Evolutionary conservation across 495 filamentous ascomycete species (phyloP).

Genomic region (Hypoxylon fragiforme): DNA sequence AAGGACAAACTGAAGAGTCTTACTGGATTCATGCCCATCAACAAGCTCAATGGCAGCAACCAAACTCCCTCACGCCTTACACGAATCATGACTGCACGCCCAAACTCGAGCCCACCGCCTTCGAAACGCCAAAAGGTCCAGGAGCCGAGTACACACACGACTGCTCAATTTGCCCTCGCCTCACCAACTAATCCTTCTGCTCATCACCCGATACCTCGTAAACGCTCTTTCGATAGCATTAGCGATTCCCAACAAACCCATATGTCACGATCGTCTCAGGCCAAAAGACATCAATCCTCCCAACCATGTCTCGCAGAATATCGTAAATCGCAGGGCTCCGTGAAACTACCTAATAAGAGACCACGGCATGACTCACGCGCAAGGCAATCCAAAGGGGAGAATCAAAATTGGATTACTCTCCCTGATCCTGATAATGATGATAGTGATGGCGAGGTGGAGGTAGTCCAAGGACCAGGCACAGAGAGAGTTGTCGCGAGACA

Average conservation of each 20-base stretch:
- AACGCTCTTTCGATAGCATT: conserved; percentile 22
- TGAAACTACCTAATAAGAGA: conserved; percentile 11
- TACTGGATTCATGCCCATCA: conserved; percentile 15
- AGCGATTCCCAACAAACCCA: conserved; percentile 30
- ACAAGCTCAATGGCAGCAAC: conserved; percentile 27
- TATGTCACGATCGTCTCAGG: conserved; percentile 26
- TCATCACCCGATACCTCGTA: conserved; percentile 6
- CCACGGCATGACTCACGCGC: not conserved
- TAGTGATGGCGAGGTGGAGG: conserved; percentile 22
- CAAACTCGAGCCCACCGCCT: conserved; percentile 17
- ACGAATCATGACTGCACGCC: not conserved
- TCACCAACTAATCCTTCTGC: not conserved
- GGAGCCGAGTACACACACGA: conserved; percentile 7
- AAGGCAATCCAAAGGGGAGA: not conserved
- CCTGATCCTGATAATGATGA: not conserved
- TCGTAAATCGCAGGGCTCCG: conserved; percentile 11
- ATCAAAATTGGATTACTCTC: not conserved
- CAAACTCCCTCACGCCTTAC: conserved; percentile 7
- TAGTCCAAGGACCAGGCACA: conserved; percentile 1
- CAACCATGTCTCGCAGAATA: conserved; percentile 28
- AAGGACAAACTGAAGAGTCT: conserved; percentile 1
- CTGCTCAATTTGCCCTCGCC: conserved; percentile 6
- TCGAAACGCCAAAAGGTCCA: conserved; percentile 37
- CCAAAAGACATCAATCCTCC: conserved; percentile 17
- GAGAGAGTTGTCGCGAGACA: not conserved